Base-by-base conservation (phyloP, 345 rosid genomes). In the Orychophragmus violaceus region DNA sequence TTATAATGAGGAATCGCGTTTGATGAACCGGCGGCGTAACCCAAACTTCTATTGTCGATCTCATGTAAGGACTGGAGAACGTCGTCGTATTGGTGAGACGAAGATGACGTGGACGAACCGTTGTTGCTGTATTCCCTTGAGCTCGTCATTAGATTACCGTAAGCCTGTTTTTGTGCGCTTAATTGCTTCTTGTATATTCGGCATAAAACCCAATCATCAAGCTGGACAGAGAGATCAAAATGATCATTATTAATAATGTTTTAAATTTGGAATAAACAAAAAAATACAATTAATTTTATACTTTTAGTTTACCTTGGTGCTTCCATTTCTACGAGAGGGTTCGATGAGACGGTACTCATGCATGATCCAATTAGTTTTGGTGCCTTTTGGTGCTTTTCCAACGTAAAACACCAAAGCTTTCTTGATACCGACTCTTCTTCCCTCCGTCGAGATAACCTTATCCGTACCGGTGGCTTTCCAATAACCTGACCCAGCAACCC, bases 401-500 rank as follows among this genome's bases (percentile, higher is more conserved):
- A 88, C 22, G 59, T 94, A 94, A 58, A 94, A 94, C 6, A 90
- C 97, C 13, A 90, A 81, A 63, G 97, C 91, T 77, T 94, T 94
- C 81, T 94, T 94, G 49, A 93, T 88, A 6, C 99, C 99, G 23
- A 85, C 94, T 71, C 85, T 84, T 21, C 84, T 88, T 22, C 94
- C 96, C 7, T 83, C 95, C 1, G 83, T 71, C 0, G 82, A 76
- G 57, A 93, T 90, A 3, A 87, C 6, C 41, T 88, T 93, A 77
- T 93, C 99, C 5, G 97, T 93, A 29, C 99, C 99, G 1, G 98
- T 93, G 0, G 98, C 98, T 74, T 93, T 93, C 98, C 98, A 93
- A 63, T 93, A 93, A 13, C 98, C 98, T 0, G 97, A 59, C n/a
- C 92, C 95, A 4, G 99, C 96, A 4, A 88, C 99, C 48, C 97